Percentiles rank a stretch among this genome's conserved stretches.
Conservation (phyloP, 1,284 basidiomycete species). For the Termitomyces sp. region DNA sequence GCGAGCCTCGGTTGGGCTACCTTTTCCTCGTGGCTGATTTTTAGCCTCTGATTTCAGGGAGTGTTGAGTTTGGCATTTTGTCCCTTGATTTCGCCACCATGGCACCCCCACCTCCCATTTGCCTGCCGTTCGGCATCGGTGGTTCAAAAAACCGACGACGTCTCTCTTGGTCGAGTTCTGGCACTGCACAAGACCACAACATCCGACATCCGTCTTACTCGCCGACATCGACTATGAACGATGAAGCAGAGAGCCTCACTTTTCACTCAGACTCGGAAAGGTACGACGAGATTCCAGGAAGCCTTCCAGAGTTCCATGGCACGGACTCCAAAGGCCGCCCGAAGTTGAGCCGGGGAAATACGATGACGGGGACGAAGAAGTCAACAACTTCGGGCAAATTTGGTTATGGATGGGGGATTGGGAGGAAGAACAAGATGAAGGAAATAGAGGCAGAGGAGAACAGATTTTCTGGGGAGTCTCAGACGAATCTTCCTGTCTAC, state of each 20-base stretch:
- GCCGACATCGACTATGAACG: conserved; percentile 31
- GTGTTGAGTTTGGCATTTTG: neutral
- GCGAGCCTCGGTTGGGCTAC: conserved; percentile 1
- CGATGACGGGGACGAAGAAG: conserved; percentile 47
- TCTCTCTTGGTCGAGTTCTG: conserved; percentile 38
- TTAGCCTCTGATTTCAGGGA: neutral
- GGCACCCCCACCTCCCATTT: conserved; percentile 50
- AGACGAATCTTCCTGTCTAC: conserved; percentile 38
- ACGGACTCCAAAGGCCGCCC: conserved; percentile 34
- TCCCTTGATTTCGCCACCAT: conserved; percentile 25
- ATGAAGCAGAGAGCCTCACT: conserved; percentile 40
- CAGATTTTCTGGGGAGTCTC: conserved; percentile 22
- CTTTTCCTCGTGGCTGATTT: conserved; percentile 18
- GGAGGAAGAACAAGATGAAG: conserved; percentile 48
- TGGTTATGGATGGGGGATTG: conserved; percentile 68
- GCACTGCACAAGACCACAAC: conserved; percentile 26
- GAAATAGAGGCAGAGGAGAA: conserved; percentile 33
- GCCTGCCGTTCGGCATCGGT: conserved; percentile 43
- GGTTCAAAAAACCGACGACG: conserved; percentile 40
- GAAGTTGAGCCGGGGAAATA: conserved; percentile 46
- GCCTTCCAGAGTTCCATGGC: conserved; percentile 24
- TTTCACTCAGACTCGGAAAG: conserved; percentile 56
- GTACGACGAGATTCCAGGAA: conserved; percentile 42
- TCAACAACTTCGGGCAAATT: conserved; percentile 39
- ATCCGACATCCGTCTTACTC: conserved; percentile 37